Base-by-base conservation (phyloP, 768 basidiomycete species). In the Phanerodontia chrysosporium region DNA sequence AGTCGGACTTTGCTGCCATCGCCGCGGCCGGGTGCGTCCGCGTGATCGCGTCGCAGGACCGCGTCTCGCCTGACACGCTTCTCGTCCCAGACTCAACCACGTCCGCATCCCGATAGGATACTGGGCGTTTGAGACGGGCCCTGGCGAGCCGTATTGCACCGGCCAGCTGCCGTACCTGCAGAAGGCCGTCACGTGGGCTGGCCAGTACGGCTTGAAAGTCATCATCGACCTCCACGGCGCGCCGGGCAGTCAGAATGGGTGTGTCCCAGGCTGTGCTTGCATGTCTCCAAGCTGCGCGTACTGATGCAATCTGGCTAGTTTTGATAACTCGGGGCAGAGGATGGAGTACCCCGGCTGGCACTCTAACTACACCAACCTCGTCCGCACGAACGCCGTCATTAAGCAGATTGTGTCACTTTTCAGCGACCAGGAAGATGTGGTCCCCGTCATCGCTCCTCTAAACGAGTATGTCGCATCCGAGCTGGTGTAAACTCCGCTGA, bases 171-270 rank as follows among this genome's bases (percentile, higher is more conserved):
- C 84, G n/a, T 92, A 87, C 72, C 74, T 92, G n/a, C 63, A 76
- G 61, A 80, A 84, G 42, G 90, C 89, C 9, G 79, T 89, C 46
- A 69, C 69, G 22, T 93, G 91, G 85, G 93, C 94, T 1, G 72
- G 73, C 46, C 76, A 78, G 24, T 71, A 90, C 64, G 85, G 86
- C 9, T 69, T 98, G 48, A 95, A 94, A 65, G 74, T 95, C 29
- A 86, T 96, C 48, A 69, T 96, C 42, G 94, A 95, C 74, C 79
- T 67, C 57, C 72, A 74, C 77, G 82, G 82, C 57, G 91, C 83
- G 28, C 90, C 93, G 1, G 93, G 93, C 18, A 89, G 87, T 69
- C 90, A 94, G 72, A 91, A 92, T 63, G 89, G 84, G 88, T 87
- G 58, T 49, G 79, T 71, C 32, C 44, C 39, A 21, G n/a, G 22